Conservation (phyloP, 805 yeast species). For the Saturnispora besseyi region DNA sequence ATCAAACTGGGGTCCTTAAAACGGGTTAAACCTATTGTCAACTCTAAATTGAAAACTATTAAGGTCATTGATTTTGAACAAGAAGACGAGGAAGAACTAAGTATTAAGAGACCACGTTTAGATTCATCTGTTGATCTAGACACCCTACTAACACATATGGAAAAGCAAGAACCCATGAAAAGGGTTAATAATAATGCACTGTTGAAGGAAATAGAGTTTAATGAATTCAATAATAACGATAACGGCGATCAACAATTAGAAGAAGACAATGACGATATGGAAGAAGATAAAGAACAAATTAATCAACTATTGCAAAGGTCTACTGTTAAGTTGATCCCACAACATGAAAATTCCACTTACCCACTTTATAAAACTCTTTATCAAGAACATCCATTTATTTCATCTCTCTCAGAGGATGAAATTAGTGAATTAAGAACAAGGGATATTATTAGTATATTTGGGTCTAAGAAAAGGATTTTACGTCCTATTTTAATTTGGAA, state of each 20-base stretch:
- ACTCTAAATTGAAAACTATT: not conserved
- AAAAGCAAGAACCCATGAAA: slow-evolving; percentile 4
- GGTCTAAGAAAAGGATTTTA: slow-evolving; percentile 36
- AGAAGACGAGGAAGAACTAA: not conserved
- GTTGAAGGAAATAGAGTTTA: not conserved
- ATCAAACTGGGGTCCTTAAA: slow-evolving; percentile 5
- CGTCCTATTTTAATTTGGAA: slow-evolving; percentile 71
- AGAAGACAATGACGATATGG: slow-evolving; percentile 25
- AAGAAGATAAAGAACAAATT: slow-evolving; percentile 28
- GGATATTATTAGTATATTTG: slow-evolving; percentile 63
- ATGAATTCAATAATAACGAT: slow-evolving; percentile 1
- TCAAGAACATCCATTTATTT: slow-evolving; percentile 46
- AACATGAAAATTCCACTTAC: slow-evolving; percentile 37
- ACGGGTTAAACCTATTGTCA: not conserved
- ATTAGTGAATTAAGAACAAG: slow-evolving; percentile 44
- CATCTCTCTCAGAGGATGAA: slow-evolving; percentile 42
- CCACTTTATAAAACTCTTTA: slow-evolving; percentile 58
- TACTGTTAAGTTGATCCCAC: slow-evolving; percentile 42
- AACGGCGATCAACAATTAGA: not conserved
- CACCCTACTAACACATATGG: slow-evolving; percentile 7
- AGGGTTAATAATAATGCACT: not conserved
- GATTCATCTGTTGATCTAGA: slow-evolving; percentile 10
- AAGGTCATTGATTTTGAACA: not conserved
- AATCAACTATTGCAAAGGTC: slow-evolving; percentile 32
- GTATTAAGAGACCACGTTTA: not conserved